phyloP scores from a whole-genome alignment of 768 basidiomycete species.

The Butyriboletus loyo region DNA sequence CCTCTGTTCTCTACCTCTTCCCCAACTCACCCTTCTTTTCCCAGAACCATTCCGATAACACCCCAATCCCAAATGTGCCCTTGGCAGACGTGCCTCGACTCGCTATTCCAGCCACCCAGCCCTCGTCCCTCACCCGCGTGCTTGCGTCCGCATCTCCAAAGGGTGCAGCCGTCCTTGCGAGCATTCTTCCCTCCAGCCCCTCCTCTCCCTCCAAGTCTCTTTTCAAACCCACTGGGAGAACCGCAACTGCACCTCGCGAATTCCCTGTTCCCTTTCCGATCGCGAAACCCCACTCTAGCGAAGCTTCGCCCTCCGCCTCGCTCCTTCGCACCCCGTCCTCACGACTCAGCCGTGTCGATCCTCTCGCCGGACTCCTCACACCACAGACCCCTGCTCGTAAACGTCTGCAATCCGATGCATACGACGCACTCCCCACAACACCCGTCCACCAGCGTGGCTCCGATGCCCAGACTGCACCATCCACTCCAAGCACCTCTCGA shows the following conservation, averaged over 20 bases:
- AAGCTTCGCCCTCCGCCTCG: slow-evolving; percentile 40
- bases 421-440: slow-evolving; percentile 53
- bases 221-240: slow-evolving; percentile 34
- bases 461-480: slow-evolving; percentile 52
- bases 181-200: slow-evolving; percentile 30
- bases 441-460: slow-evolving; percentile 61
- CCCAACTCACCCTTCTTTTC: slow-evolving; percentile 11
- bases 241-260: slow-evolving; percentile 5
- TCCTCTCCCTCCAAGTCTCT: slow-evolving; percentile 41
- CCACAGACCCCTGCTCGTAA: slow-evolving; percentile 40
- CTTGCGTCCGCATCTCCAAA: slow-evolving; percentile 77
- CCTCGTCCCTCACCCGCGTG: slow-evolving; percentile 66
- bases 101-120: slow-evolving; percentile 42
- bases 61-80: slow-evolving; percentile 56
- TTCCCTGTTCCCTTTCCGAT: slow-evolving; percentile 45
- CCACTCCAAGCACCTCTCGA: slow-evolving; percentile 72
- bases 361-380: slow-evolving; percentile 37
- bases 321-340: slow-evolving; percentile 69
- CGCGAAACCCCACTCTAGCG: slow-evolving; percentile 32
- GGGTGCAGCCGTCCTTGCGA: slow-evolving; percentile 34
- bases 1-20: not conserved
- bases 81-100: slow-evolving; percentile 64
- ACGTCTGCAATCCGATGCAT: slow-evolving; percentile 42
- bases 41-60: slow-evolving; percentile 49
- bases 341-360: slow-evolving; percentile 35